These are phyloP conservation scores for Xanthoconium stramineum DNA, from an alignment of 768 basidiomycete species.

Conservation along the genomic window DNA sequence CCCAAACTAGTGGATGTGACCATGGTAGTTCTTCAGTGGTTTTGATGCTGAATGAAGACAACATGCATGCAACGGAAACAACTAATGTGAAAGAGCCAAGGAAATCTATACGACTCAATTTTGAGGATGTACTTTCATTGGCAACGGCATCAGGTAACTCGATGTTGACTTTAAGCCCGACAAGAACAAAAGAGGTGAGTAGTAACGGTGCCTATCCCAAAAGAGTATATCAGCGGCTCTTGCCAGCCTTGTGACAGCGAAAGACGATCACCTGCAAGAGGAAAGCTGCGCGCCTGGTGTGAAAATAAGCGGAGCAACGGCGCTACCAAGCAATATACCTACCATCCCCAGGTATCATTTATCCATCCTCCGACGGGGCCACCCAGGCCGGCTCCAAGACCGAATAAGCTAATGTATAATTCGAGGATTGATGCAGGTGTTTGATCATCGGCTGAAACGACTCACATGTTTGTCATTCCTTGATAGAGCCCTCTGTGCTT, in stretches of 20 bases:
- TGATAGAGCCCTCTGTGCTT: conserved; percentile 89
- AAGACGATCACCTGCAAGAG: conserved; percentile 63
- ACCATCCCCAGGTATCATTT: conserved; percentile 86
- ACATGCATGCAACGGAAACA: conserved; percentile 59
- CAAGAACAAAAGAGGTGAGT: conserved; percentile 63
- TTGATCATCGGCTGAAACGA: not conserved
- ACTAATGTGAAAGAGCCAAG: conserved; percentile 82
- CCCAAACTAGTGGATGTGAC: conserved; percentile 69
- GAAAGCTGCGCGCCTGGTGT: conserved; percentile 77
- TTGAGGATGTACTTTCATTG: conserved; percentile 55
- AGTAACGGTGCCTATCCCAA: conserved; percentile 68
- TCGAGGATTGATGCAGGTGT: conserved; percentile 7
- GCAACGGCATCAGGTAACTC: conserved; percentile 64
- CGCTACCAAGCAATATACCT: conserved; percentile 25
- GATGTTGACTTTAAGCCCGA: conserved; percentile 77
- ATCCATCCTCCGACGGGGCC: conserved; percentile 84
- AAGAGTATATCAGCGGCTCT: conserved; percentile 13
- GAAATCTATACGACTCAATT: conserved; percentile 79
- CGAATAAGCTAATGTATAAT: conserved; percentile 58
- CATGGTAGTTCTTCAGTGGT: conserved; percentile 75
- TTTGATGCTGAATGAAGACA: conserved; percentile 76
- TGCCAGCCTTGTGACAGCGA: not conserved
- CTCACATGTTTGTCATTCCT: conserved; percentile 85
- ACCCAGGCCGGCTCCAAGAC: conserved; percentile 76
- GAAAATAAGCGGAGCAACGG: conserved; percentile 7